Conservation (phyloP, 148 eudicot species). For the Persicaria tinctoria region DNA sequence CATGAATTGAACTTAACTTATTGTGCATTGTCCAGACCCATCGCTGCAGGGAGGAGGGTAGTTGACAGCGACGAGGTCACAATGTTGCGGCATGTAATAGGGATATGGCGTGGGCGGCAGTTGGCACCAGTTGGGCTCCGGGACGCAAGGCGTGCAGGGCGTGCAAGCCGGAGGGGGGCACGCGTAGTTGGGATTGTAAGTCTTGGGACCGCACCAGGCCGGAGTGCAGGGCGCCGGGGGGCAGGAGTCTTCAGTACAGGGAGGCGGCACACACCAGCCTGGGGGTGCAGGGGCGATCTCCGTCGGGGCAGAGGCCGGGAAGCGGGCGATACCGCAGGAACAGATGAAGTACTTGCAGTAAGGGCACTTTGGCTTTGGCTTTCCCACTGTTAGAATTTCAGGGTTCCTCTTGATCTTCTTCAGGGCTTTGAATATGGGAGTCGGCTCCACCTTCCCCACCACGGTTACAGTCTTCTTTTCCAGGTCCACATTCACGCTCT, state of each 20-base stretch:
- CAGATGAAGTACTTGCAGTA: conserved; percentile 6
- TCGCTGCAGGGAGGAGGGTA: not conserved
- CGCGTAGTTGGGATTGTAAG: too few species aligned
- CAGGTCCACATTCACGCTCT: conserved; percentile 16
- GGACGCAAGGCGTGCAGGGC: not conserved
- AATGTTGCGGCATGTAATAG: not conserved
- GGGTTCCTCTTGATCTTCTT: conserved; percentile 20
- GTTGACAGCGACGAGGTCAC: not conserved
- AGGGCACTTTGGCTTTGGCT: conserved; percentile 8
- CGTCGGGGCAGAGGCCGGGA: not conserved
- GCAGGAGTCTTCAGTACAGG: not conserved
- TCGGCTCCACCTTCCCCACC: conserved; percentile 20
- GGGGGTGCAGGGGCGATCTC: conserved; percentile 4
- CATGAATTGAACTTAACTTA: not conserved
- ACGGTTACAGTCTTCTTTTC: conserved; percentile 16
- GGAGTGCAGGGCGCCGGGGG: not conserved
- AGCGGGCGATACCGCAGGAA: not conserved
- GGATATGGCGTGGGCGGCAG: conserved; percentile 3
- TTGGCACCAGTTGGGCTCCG: not conserved
- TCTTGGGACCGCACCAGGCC: not conserved
- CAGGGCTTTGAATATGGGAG: conserved; percentile 17
- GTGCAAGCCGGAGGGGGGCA: not conserved
- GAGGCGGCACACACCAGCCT: not conserved
- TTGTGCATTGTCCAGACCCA: not conserved
- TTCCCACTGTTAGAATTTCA: conserved; percentile 17